Evolutionary conservation across 495 filamentous ascomycete species (phyloP).

Genomic region (Penicillium odoratum): DNA sequence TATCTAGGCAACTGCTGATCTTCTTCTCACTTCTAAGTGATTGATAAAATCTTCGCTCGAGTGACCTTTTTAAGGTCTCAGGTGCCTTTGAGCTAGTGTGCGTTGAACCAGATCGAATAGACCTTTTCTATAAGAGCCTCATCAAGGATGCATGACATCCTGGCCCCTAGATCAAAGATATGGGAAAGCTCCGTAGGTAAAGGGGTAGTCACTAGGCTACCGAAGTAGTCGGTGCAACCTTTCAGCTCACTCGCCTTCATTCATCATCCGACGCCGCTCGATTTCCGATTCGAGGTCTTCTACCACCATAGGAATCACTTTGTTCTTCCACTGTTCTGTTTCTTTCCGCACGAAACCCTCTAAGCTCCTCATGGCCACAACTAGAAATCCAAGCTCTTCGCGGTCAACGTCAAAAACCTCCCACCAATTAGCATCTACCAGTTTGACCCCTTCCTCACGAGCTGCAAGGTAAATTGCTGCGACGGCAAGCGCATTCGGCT

Average conservation of each 20-base stretch:
- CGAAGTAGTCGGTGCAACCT: not conserved
- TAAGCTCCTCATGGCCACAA: conserved; percentile 80
- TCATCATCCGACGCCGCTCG: conserved; percentile 57
- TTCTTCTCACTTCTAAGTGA: not conserved
- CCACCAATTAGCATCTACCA: conserved; percentile 90
- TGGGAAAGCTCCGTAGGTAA: not conserved
- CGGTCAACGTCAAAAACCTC: conserved; percentile 97
- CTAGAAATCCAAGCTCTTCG: conserved; percentile 91
- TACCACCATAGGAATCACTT: conserved; percentile 43
- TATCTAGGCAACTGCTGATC: not conserved
- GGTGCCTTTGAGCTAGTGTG: not conserved
- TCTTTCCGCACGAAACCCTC: conserved; percentile 66
- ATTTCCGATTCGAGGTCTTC: conserved; percentile 62
- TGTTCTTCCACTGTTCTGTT: conserved; percentile 46
- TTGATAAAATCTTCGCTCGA: not conserved
- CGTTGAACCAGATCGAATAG: not conserved
- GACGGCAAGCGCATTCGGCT: conserved; percentile 80
- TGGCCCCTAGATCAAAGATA: not conserved
- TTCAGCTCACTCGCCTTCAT: conserved; percentile 45
- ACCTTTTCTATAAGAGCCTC: not conserved
- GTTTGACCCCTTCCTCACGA: conserved; percentile 70
- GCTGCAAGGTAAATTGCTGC: conserved; percentile 87
- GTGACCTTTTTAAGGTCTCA: not conserved
- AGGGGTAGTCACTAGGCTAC: not conserved
- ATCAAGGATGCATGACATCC: not conserved